Conservation (phyloP, 176 grass and related monocot species). For the Oryza australiensis region DNA sequence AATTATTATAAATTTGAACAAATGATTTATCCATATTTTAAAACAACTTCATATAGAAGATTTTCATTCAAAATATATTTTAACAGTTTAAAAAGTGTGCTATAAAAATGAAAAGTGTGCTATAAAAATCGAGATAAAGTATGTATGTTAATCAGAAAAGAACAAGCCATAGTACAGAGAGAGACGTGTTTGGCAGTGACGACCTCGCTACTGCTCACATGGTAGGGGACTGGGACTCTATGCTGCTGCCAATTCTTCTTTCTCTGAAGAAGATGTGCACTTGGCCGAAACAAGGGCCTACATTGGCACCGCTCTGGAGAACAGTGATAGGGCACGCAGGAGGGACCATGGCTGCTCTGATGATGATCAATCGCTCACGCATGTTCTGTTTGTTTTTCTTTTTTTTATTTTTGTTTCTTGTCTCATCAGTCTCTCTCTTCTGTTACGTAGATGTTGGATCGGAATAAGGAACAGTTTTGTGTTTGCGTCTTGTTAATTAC, state of each 20-base stretch:
- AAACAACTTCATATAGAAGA: too few species aligned
- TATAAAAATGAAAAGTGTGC: too few species aligned
- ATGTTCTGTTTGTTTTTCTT: background rate
- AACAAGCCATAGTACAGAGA: too few species aligned
- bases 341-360: conserved; percentile 6
- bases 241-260: background rate
- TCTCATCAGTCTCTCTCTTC: background rate
- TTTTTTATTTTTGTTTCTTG: background rate
- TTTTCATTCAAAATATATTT: too few species aligned
- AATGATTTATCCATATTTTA: too few species aligned
- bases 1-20: too few species aligned
- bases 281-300: conserved; percentile 36
- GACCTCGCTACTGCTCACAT: conserved; percentile 16
- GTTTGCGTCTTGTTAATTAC: background rate
- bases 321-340: background rate
- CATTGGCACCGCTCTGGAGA: conserved; percentile 10
- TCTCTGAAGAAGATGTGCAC: conserved; percentile 8
- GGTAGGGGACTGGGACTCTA: background rate
- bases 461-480: background rate
- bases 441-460: background rate
- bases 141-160: too few species aligned
- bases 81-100: too few species aligned
- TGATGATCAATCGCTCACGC: conserved; percentile 1
- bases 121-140: too few species aligned
- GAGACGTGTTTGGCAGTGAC: too few species aligned